These are phyloP conservation scores for Lycium barbarum DNA, from an alignment of 257 asterid genomes.

Conservation along the genomic window DNA sequence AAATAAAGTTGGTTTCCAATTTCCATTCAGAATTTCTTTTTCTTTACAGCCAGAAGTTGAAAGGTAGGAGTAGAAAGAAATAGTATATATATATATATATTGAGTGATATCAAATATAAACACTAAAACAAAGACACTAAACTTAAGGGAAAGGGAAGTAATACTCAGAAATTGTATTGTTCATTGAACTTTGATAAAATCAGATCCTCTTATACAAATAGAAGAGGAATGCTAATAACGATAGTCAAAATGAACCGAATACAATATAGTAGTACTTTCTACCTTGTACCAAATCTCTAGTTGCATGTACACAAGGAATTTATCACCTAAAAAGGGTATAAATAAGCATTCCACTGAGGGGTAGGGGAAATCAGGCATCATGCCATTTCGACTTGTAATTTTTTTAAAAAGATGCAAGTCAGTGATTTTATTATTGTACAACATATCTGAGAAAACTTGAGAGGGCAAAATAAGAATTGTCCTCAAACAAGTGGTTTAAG, in stretches of 20 bases:
- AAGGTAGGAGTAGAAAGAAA: background rate
- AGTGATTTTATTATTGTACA: background rate
- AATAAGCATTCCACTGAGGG: background rate
- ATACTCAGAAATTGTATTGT: background rate
- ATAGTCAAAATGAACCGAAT: background rate
- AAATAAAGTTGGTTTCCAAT: background rate
- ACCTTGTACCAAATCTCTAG: background rate
- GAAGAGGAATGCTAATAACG: background rate
- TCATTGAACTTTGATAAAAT: background rate
- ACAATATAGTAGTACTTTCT: background rate
- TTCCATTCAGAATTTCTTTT: background rate
- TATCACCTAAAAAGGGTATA: background rate
- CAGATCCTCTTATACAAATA: background rate
- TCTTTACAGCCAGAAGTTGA: background rate
- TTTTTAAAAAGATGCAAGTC: background rate
- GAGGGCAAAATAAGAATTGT: background rate
- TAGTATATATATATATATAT: background rate
- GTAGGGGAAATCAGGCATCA: background rate
- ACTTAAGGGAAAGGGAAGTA: background rate
- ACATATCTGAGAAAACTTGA: background rate
- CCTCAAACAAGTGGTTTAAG: slow-evolving; percentile 24
- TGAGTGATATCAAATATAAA: background rate
- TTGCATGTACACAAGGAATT: background rate
- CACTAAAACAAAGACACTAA: background rate
- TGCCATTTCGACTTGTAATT: background rate